Conservation (phyloP, 2,329 filamentous ascomycete species). For the Aspergillus fumigatiaffinis region DNA sequence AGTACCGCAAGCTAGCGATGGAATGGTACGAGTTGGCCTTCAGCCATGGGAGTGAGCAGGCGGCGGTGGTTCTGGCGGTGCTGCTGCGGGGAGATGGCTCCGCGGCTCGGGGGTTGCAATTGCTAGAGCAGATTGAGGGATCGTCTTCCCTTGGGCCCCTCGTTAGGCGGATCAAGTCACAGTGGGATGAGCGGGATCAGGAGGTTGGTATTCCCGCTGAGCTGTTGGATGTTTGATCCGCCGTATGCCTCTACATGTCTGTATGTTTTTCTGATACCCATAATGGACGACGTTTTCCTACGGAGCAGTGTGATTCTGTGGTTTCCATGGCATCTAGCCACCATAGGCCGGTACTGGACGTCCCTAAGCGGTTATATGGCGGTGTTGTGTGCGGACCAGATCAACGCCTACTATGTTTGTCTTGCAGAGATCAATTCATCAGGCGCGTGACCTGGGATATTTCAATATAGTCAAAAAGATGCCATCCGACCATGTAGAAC, state of each 20-base stretch:
- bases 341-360: too few species aligned
- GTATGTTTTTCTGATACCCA: neutral
- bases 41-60: constrained; percentile 14
- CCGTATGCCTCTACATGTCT: neutral
- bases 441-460: neutral
- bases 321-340: neutral
- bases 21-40: constrained; percentile 34
- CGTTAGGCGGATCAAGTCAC: constrained; percentile 12
- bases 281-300: neutral
- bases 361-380: too few species aligned
- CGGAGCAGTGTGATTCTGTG: neutral
- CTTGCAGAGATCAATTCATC: too few species aligned
- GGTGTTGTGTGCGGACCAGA: too few species aligned
- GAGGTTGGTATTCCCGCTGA: constrained; percentile 12
- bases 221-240: constrained; percentile 20
- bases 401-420: too few species aligned
- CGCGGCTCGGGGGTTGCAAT: constrained; percentile 7
- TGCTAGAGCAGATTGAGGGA: constrained; percentile 13
- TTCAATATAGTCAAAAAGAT: neutral
- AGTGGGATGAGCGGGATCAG: constrained; percentile 21
- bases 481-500: neutral
- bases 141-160: constrained; percentile 7
- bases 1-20: constrained; percentile 26
- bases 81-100: constrained; percentile 26
- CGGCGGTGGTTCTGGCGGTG: constrained; percentile 26